Evolutionary conservation across 2,329 filamentous ascomycete species (phyloP).

Genomic region (Helotiales sp.): DNA sequence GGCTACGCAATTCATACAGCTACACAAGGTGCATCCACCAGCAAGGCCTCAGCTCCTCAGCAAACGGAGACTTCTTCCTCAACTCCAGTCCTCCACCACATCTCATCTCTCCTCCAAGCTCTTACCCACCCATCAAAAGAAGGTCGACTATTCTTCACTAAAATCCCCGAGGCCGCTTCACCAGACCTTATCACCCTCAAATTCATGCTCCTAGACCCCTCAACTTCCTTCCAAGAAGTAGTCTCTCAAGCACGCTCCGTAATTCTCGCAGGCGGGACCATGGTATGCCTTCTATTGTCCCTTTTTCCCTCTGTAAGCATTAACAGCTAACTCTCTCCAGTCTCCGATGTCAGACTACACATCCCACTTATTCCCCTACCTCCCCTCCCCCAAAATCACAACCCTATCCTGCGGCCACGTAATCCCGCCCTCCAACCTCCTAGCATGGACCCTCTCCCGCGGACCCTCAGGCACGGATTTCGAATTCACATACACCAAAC

Average conservation of each 20-base stretch:
- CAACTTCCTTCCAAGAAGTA: conserved; percentile 86
- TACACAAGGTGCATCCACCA: conserved; percentile 27
- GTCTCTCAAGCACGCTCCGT: conserved; percentile 83
- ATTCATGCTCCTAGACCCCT: conserved; percentile 88
- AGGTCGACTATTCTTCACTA: conserved; percentile 65
- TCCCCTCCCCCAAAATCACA: conserved; percentile 62
- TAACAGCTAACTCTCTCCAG: neutral
- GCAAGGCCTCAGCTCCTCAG: neutral
- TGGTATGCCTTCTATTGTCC: conserved; percentile 42
- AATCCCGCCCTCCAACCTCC: conserved; percentile 78
- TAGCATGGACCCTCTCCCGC: conserved; percentile 68
- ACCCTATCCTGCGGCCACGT: conserved; percentile 95
- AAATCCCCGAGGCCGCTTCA: conserved; percentile 31
- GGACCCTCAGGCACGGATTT: conserved; percentile 56
- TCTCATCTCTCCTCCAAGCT: conserved; percentile 71
- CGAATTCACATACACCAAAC: conserved; percentile 84
- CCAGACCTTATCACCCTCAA: conserved; percentile 61
- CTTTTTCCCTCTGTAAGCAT: neutral
- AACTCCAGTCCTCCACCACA: conserved; percentile 45
- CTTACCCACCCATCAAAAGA: conserved; percentile 82
- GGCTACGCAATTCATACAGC: conserved; percentile 69
- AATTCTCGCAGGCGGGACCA: conserved; percentile 90
- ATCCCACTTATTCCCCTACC: conserved; percentile 78
- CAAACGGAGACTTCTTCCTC: conserved; percentile 11
- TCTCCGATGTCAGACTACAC: conserved; percentile 84